Conservation (phyloP, 768 basidiomycete genomes). For the Psilocybe cyanescens region DNA sequence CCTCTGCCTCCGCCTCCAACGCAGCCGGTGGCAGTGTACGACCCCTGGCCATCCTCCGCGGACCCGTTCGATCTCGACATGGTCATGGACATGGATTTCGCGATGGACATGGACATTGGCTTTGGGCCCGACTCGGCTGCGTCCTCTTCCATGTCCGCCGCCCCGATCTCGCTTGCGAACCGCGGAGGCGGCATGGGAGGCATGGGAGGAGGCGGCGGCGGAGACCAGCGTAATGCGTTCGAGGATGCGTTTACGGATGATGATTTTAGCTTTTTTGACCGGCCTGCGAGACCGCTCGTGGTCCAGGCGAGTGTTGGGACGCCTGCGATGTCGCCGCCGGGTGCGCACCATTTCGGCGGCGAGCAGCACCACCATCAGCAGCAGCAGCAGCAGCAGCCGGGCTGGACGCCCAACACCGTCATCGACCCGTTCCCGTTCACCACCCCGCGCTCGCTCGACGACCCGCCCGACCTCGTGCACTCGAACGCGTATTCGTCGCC, state of each 20-base stretch:
- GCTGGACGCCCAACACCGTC: too few species aligned
- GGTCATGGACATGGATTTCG: conserved; percentile 30
- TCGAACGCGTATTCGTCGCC: conserved; percentile 2
- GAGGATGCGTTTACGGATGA: conserved; percentile 81
- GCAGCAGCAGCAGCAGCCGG: too few species aligned
- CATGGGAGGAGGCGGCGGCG: too few species aligned
- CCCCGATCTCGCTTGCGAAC: too few species aligned
- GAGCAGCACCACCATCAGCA: too few species aligned
- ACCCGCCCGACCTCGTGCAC: conserved; percentile 40
- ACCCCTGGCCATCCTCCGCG: not conserved
- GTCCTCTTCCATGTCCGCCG: too few species aligned
- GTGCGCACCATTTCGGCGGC: too few species aligned
- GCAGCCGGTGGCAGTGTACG: not conserved
- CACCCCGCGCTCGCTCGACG: conserved; percentile 39
- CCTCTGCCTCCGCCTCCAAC: conserved; percentile 1
- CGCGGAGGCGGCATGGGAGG: too few species aligned
- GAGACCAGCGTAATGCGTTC: conserved; percentile 44
- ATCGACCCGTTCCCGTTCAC: not conserved
- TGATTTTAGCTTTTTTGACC: conserved; percentile 88
- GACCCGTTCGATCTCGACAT: conserved; percentile 42
- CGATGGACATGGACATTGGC: conserved; percentile 7
- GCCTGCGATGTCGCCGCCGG: too few species aligned
- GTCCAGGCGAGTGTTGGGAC: too few species aligned
- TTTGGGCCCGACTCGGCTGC: not conserved
- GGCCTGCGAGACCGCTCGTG: conserved; percentile 30